Conservation (phyloP, 306 rosid species). For the Prosopis cineraria region DNA sequence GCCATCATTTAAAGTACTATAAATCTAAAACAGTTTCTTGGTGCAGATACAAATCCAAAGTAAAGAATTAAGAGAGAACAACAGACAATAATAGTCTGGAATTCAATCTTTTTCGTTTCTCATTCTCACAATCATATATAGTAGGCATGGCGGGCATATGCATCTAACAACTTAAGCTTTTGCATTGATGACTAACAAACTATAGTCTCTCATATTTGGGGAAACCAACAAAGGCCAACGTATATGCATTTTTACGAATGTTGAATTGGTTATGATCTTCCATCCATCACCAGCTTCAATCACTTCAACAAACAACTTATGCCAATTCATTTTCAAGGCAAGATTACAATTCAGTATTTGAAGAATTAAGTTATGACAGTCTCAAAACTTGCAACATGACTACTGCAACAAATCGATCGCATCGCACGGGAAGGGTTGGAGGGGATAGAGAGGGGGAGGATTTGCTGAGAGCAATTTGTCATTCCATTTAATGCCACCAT, state of each 20-base stretch:
- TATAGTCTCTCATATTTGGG: not conserved
- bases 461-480: no score
- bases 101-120: not conserved
- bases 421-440: no score
- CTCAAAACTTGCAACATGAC: not conserved
- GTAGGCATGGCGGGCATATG: not conserved
- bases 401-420: no score
- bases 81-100: not conserved
- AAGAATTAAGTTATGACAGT: not conserved
- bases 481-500: no score
- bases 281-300: not conserved
- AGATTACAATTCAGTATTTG: not conserved
- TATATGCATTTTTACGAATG: not conserved
- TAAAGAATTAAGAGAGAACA: no score
- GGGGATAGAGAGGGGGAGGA: no score
- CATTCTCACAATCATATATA: not conserved
- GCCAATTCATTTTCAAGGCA: not conserved
- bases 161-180: not conserved
- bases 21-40: no score
- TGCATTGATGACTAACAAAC: not conserved
- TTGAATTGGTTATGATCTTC: not conserved
- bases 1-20: no score
- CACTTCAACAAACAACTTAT: not conserved
- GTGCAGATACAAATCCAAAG: no score
- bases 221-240: not conserved